Base-by-base conservation (phyloP, 148 eudicot species). In the Oxyria digyna region DNA sequence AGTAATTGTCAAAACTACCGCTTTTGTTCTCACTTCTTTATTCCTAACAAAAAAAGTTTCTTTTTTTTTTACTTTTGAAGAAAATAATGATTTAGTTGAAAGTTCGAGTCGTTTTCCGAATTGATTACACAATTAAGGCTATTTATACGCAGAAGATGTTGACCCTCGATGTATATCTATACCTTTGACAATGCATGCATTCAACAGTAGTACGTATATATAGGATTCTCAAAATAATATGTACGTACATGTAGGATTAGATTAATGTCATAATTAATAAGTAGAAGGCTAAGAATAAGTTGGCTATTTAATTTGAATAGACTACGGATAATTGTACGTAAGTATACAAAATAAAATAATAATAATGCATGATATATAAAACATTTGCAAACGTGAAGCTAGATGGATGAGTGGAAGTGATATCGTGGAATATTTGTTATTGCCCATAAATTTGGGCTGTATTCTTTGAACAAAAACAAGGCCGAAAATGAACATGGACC, bases 361-460 rank as follows among this genome's bases (percentile, higher is more conserved):
- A 13, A 26, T n/a, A n/a, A n/a, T n/a, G n/a, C n/a, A n/a, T n/a
- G n/a, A n/a, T n/a, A n/a, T 35, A 35, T 35, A 35, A 3, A 35
- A 35, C 38, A 9, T 59, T 24, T 59, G 18, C 20, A 6, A 59
- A 59, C 37, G 20, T 59, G n/a, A 15, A 29, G 21, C 18, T 43
- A 14, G 48, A 43, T 43, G 8, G 37, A 59, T 59, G 27, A 27
- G 4, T 27, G 63, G 35, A 57, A 57, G 8, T 57, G 35, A 57
- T 14, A 59, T 59, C 65, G 65, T 59, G 65, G 65, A 59, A 59
- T 59, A 27, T 29, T 59, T 27, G 37, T 31, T 14, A 59, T 59
- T 59, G 18, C 37, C 65, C 38, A 59, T 59, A 2, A 0, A 15
- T n/a, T 29, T 59, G 37, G 38, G 65, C 31, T 29, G 0, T 31